Conservation (phyloP, 2,329 filamentous ascomycete species). For the Biscogniauxia mediterranea region DNA sequence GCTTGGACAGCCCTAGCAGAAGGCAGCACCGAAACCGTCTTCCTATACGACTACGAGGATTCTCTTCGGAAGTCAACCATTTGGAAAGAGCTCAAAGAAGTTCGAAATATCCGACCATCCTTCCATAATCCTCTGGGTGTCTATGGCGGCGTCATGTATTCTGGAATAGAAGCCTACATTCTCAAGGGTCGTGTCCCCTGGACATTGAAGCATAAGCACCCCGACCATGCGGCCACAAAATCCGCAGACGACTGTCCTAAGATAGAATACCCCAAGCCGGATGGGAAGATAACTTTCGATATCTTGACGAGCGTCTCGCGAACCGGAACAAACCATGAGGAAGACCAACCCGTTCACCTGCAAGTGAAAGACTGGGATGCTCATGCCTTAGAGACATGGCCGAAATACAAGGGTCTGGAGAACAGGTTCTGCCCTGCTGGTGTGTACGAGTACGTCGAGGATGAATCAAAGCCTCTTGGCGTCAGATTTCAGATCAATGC, state of each 20-base stretch:
- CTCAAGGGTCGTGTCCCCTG: slow-evolving; percentile 84
- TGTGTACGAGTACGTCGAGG: slow-evolving; percentile 97
- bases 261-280: slow-evolving; percentile 96
- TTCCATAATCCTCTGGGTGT: slow-evolving; percentile 87
- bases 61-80: slow-evolving; percentile 80
- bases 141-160: slow-evolving; percentile 89
- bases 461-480: slow-evolving; percentile 78
- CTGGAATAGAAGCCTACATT: slow-evolving; percentile 85
- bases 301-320: slow-evolving; percentile 93
- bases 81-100: slow-evolving; percentile 91
- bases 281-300: slow-evolving; percentile 92
- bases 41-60: slow-evolving; percentile 93
- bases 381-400: slow-evolving; percentile 80
- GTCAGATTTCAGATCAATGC: slow-evolving; percentile 97
- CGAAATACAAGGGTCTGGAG: slow-evolving; percentile 86
- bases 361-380: slow-evolving; percentile 94
- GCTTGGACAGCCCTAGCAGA: slow-evolving; percentile 71
- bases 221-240: slow-evolving; percentile 78
- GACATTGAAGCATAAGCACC: slow-evolving; percentile 82
- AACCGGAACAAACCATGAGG: slow-evolving; percentile 97
- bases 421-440: slow-evolving; percentile 96
- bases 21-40: slow-evolving; percentile 67
- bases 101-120: slow-evolving; percentile 95
- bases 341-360: slow-evolving; percentile 95
- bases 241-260: slow-evolving; percentile 75